Conservation (phyloP, 2,329 filamentous ascomycete species). For the Fusarium subtropicale region DNA sequence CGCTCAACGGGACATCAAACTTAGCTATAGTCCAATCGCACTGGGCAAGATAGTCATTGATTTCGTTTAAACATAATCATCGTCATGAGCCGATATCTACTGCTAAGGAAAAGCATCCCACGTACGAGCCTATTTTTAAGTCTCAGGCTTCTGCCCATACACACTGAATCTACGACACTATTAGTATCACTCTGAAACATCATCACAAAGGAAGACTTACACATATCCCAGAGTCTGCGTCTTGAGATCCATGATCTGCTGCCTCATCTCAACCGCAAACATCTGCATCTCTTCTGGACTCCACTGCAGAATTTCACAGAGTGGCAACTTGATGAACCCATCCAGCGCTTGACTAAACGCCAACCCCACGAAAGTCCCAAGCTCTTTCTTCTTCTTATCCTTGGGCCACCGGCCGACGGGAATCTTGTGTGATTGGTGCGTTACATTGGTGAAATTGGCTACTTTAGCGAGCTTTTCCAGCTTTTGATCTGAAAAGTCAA, state of each 20-base stretch:
- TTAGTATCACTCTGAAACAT: background rate
- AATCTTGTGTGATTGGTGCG: conserved; percentile 26
- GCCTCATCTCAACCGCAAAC: conserved; percentile 41
- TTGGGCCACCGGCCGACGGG: conserved; percentile 40
- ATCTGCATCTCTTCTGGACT: conserved; percentile 39
- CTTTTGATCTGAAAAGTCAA: conserved; percentile 38
- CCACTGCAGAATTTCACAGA: conserved; percentile 40
- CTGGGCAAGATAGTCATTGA: fast-evolving
- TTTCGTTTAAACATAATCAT: background rate
- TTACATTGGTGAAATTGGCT: conserved; percentile 21
- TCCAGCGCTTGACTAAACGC: conserved; percentile 43
- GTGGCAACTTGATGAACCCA: conserved; percentile 40
- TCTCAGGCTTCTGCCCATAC: conserved; percentile 34
- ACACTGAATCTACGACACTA: conserved; percentile 21
- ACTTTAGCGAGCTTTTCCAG: conserved; percentile 31
- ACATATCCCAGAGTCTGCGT: conserved; percentile 32
- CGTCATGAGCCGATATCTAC: fast-evolving
- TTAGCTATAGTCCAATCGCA: too few species aligned
- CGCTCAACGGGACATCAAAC: fast-evolving
- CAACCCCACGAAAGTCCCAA: conserved; percentile 39
- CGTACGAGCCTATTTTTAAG: fast-evolving
- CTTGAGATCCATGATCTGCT: conserved; percentile 25
- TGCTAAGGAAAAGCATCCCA: background rate
- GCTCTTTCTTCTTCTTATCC: conserved; percentile 41
- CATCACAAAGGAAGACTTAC: conserved; percentile 7